Percentiles rank a stretch among this genome's conserved stretches.
Evolutionary conservation across 2,329 filamentous ascomycete species (phyloP).

Genomic region (Decorospora gaudefroyi): DNA sequence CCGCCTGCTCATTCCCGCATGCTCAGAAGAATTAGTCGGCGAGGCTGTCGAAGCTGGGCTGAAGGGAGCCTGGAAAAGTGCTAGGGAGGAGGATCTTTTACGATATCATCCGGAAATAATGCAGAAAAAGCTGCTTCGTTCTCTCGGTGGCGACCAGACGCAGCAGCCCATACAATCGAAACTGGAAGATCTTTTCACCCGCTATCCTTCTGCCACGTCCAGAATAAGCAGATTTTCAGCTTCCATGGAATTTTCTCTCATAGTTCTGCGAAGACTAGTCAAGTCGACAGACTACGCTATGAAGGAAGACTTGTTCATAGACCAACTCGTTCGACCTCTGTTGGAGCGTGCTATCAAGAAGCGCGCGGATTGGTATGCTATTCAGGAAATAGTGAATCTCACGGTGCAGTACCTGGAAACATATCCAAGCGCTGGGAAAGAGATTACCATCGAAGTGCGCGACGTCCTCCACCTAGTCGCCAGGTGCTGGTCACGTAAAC

Average conservation of each 20-base stretch:
- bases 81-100: constrained; percentile 14
- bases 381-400: constrained; percentile 25
- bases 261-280: constrained; percentile 18
- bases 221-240: constrained; percentile 22
- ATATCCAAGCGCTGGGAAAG: constrained; percentile 12
- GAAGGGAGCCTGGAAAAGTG: constrained; percentile 9
- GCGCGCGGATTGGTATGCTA: constrained; percentile 16
- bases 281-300: constrained; percentile 4
- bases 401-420: constrained; percentile 22
- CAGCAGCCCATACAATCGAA: constrained; percentile 3
- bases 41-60: constrained; percentile 6
- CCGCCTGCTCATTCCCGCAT: constrained; percentile 27
- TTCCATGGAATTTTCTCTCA: constrained; percentile 37
- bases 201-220: constrained; percentile 14
- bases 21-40: constrained; percentile 23
- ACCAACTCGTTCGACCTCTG: constrained; percentile 27
- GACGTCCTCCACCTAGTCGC: constrained; percentile 27
- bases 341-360: constrained; percentile 29
- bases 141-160: constrained; percentile 6
- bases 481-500: constrained; percentile 31
- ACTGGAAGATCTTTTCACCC: constrained; percentile 13
- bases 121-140: constrained; percentile 15
- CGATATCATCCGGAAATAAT: constrained; percentile 25
- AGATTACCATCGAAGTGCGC: constrained; percentile 9
- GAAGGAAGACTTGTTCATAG: constrained; percentile 17